phyloP scores from a whole-genome alignment of 768 basidiomycete species.

The Paxillus ammoniavirescens region DNA sequence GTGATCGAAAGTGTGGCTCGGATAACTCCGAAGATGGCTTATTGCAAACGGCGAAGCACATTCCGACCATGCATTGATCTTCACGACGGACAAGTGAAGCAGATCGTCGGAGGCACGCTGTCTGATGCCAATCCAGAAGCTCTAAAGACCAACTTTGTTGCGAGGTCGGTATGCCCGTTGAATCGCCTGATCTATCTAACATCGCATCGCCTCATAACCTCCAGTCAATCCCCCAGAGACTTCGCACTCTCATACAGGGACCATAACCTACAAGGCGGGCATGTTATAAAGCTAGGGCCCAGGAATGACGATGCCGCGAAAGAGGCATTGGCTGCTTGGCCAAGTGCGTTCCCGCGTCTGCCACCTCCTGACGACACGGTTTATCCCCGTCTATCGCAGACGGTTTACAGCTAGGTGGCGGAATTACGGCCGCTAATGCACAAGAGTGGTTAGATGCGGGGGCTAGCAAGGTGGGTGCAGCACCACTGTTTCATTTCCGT shows the following conservation, averaged over 20 bases:
- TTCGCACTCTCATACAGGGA: slow-evolving; percentile 78
- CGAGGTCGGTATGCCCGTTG: slow-evolving; percentile 56
- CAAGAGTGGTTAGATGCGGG: slow-evolving; percentile 82
- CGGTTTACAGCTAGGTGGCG: slow-evolving; percentile 89
- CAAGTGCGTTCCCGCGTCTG: slow-evolving; percentile 42
- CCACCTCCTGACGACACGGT: not conserved
- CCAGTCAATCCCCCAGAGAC: slow-evolving; percentile 72
- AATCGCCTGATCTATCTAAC: slow-evolving; percentile 7
- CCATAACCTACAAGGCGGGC: slow-evolving; percentile 76
- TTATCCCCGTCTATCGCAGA: slow-evolving; percentile 37
- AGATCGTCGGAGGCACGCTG: slow-evolving; percentile 95
- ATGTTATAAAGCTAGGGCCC: slow-evolving; percentile 94
- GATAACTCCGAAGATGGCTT: slow-evolving; percentile 17
- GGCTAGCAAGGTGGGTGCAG: slow-evolving; percentile 73
- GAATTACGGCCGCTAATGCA: slow-evolving; percentile 82
- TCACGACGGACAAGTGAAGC: slow-evolving; percentile 94
- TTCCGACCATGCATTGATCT: slow-evolving; percentile 97
- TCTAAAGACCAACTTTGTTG: slow-evolving; percentile 88
- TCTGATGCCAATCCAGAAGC: slow-evolving; percentile 58
- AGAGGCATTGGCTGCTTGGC: slow-evolving; percentile 83
- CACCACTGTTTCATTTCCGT: not conserved
- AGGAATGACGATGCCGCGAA: slow-evolving; percentile 88
- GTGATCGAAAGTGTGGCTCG: not conserved
- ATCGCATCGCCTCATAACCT: not conserved
- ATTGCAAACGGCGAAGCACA: slow-evolving; percentile 35